Evolutionary conservation across 768 basidiomycete genomes (phyloP).

Genomic region (Amanita rubescens): DNA sequence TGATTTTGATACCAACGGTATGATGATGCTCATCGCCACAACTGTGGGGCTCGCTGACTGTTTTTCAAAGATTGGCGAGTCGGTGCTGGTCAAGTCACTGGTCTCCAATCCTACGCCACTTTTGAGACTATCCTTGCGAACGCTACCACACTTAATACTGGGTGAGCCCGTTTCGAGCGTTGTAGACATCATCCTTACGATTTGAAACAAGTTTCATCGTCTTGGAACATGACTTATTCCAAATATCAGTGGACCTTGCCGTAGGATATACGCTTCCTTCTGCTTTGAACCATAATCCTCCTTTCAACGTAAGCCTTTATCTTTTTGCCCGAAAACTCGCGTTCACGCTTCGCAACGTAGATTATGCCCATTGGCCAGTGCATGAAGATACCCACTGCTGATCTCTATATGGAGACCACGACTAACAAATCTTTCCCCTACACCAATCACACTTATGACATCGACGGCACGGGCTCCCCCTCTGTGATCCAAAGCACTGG

Average conservation of each 20-base stretch:
- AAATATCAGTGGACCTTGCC: constrained; percentile 85
- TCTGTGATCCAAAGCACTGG: constrained; percentile 24
- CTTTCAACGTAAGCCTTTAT: constrained; percentile 46
- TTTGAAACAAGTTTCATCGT: constrained; percentile 63
- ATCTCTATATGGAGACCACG: constrained; percentile 84
- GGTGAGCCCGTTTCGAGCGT: constrained; percentile 31
- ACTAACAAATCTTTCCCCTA: constrained; percentile 62
- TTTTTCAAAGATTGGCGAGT: constrained; percentile 71
- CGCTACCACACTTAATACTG: constrained; percentile 51
- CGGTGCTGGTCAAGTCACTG: constrained; percentile 63
- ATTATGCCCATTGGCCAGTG: constrained; percentile 77
- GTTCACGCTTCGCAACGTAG: constrained; percentile 21
- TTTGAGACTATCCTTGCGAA: constrained; percentile 72
- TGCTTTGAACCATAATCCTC: constrained; percentile 58
- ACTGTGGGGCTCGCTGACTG: background rate
- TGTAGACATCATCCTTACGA: background rate
- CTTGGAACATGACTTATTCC: constrained; percentile 79
- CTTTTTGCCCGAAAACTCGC: background rate
- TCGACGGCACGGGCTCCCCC: constrained; percentile 30
- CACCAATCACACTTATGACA: constrained; percentile 30
- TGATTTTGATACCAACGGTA: constrained; percentile 70
- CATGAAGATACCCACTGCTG: constrained; percentile 47
- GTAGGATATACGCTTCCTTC: constrained; percentile 78
- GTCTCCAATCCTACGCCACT: constrained; percentile 53
- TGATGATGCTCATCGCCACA: constrained; percentile 5